Evolutionary conservation across 225 moss, liverwort and hornwort species (phyloP).

Genomic region (Thuidium tamariscinum): DNA sequence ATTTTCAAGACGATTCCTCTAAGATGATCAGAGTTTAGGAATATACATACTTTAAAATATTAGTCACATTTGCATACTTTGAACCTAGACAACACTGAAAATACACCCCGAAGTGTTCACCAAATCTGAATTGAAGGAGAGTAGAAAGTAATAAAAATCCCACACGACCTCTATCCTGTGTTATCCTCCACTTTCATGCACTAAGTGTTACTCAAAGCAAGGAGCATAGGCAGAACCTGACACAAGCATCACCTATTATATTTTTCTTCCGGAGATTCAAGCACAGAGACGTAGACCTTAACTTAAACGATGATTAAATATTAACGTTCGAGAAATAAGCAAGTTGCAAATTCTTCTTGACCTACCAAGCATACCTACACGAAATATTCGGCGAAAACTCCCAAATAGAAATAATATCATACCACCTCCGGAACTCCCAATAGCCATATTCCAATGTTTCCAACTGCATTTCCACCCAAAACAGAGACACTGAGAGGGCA

Average conservation of each 20-base stretch:
- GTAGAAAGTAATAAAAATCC: neutral
- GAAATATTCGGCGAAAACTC: neutral
- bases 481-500: neutral
- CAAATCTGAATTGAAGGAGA: neutral
- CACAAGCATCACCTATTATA: neutral
- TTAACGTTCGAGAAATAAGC: neutral
- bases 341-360: neutral
- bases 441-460: neutral
- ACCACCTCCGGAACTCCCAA: neutral
- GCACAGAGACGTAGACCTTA: neutral
- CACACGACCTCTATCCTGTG: neutral
- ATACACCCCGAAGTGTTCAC: neutral
- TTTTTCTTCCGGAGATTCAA: neutral
- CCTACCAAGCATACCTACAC: neutral
- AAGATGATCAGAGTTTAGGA: neutral
- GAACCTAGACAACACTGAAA: neutral
- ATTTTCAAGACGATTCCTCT: too few relatives aligned
- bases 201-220: neutral
- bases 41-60: neutral
- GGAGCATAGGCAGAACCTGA: neutral
- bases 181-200: neutral
- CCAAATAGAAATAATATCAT: neutral
- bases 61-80: neutral
- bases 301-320: neutral
- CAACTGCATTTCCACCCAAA: neutral